Evolutionary conservation across 768 basidiomycete genomes (phyloP).

Genomic region (Leucogyrophana mollusca): DNA sequence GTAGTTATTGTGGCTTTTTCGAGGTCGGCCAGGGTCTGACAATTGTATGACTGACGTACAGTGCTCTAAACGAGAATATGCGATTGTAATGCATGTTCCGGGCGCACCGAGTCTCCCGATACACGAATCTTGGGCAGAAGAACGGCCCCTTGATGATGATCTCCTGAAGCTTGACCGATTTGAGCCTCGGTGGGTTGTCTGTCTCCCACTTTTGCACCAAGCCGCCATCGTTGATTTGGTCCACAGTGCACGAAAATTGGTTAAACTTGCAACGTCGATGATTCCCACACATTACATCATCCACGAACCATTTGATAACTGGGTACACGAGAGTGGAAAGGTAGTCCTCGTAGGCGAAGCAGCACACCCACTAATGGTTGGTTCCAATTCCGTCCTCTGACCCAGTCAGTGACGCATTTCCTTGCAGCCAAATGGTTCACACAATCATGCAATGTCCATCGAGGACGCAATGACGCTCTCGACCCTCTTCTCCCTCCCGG

Average conservation of each 20-base stretch:
- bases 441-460: conserved; percentile 45
- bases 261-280: conserved; percentile 14
- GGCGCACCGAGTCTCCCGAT: background rate
- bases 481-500: conserved; percentile 52
- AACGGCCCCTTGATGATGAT: conserved; percentile 12
- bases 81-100: conserved; percentile 9
- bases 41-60: conserved; percentile 8
- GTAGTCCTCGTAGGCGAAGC: conserved; percentile 59
- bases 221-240: background rate
- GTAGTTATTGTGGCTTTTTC: no score
- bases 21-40: no score
- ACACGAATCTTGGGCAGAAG: background rate
- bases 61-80: conserved; percentile 14
- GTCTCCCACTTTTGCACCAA: background rate
- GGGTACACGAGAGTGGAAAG: conserved; percentile 49
- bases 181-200: conserved; percentile 18
- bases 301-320: conserved; percentile 40
- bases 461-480: conserved; percentile 65
- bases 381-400: background rate
- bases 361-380: conserved; percentile 53
- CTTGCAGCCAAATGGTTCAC: conserved; percentile 47
- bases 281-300: conserved; percentile 30
- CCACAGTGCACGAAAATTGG: conserved; percentile 16
- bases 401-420: background rate
- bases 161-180: conserved; percentile 13